Evolutionary conservation across 2,329 filamentous ascomycete species (phyloP).

Genomic region (Fusarium avenaceum): DNA sequence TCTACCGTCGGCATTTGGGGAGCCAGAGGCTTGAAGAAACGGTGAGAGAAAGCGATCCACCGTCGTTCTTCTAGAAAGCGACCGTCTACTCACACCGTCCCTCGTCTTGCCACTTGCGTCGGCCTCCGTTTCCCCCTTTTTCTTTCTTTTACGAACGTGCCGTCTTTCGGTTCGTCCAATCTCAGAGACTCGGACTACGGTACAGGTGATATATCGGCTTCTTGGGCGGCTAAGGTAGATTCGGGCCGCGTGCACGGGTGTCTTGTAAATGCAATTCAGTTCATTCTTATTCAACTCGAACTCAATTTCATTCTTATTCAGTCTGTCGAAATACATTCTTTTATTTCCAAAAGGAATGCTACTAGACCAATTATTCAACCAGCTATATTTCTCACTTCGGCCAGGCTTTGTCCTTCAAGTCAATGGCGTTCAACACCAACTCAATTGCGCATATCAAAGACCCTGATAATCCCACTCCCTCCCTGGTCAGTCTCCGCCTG

Average conservation of each 20-base stretch:
- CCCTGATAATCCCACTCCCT: constrained; percentile 48
- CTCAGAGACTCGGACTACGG: constrained; percentile 3
- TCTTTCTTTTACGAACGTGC: background rate
- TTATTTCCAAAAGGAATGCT: background rate
- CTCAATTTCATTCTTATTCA: constrained; percentile 3
- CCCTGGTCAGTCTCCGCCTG: constrained; percentile 11
- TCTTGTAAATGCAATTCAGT: constrained; percentile 29
- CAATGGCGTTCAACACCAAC: constrained; percentile 10
- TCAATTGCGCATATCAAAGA: constrained; percentile 18
- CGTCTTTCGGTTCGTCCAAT: constrained; percentile 35
- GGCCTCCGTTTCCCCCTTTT: constrained; percentile 33
- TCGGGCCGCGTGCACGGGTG: constrained; percentile 46
- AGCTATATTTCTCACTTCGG: background rate
- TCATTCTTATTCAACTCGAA: constrained; percentile 3
- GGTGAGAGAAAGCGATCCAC: constrained; percentile 33
- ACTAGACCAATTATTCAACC: background rate
- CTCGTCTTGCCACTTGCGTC: constrained; percentile 12
- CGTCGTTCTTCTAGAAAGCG: constrained; percentile 18
- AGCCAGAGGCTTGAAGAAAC: constrained; percentile 17
- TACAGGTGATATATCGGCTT: constrained; percentile 11
- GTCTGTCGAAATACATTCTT: background rate
- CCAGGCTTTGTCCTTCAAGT: background rate
- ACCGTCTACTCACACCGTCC: constrained; percentile 24
- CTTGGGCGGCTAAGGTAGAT: constrained; percentile 40
- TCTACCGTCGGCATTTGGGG: constrained; percentile 30